A percentile compares a stretch with the other conserved stretches of the same genome.
Conservation (phyloP, 768 basidiomycete genomes). For the Podaxis carcinomalis region DNA sequence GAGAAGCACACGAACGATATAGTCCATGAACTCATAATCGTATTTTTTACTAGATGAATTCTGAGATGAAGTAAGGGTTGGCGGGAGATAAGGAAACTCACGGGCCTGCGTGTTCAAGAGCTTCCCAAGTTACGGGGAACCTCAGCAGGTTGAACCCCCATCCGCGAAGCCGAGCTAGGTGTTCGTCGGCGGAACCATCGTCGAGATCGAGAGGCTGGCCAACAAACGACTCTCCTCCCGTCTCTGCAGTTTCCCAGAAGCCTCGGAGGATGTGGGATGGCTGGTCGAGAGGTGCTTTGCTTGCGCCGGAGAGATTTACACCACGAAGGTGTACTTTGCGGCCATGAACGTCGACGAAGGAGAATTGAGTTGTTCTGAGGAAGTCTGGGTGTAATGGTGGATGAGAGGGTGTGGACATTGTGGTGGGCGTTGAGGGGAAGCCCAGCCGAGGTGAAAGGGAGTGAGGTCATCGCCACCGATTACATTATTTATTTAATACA, state of each 20-base stretch:
- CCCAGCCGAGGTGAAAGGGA: not conserved
- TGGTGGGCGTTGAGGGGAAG: not conserved
- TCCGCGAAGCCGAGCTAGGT: constrained; percentile 76
- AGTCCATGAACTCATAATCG: constrained; percentile 90
- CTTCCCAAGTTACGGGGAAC: constrained; percentile 91
- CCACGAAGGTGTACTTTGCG: constrained; percentile 84
- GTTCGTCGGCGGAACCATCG: constrained; percentile 80
- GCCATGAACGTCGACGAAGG: constrained; percentile 72
- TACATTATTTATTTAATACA: not conserved
- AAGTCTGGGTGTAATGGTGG: constrained; percentile 40
- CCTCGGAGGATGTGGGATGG: constrained; percentile 65
- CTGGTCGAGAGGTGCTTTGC: constrained; percentile 75
- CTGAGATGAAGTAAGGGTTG: constrained; percentile 1
- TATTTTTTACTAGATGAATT: constrained; percentile 64
- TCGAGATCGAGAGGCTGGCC: constrained; percentile 80
- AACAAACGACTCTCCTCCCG: constrained; percentile 65
- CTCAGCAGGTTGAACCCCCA: constrained; percentile 94
- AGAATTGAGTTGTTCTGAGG: constrained; percentile 62
- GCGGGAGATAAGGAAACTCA: constrained; percentile 42
- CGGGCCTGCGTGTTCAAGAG: constrained; percentile 93
- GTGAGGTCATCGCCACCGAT: constrained; percentile 7
- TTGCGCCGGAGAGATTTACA: constrained; percentile 89
- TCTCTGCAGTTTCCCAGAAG: constrained; percentile 81
- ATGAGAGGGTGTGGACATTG: not conserved
- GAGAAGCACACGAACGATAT: constrained; percentile 78